Evolutionary conservation across 164 flowering plant species (phyloP).

Genomic region (Protea cynaroides): DNA sequence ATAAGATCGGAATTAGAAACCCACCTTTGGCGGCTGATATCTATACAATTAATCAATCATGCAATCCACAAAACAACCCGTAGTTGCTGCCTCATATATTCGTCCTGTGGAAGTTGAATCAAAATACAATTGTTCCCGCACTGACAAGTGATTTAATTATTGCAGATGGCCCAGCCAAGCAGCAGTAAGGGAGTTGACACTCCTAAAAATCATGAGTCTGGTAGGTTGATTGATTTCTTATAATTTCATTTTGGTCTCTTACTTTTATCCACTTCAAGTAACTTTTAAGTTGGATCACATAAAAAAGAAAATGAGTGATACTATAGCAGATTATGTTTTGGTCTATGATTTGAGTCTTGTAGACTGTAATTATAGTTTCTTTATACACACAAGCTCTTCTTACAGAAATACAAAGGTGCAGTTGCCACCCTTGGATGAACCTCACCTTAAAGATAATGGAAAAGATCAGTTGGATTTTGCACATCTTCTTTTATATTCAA

Average conservation of each 20-base stretch:
- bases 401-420: background rate
- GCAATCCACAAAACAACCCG: too few species aligned
- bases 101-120: background rate
- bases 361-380: background rate
- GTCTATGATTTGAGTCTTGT: background rate
- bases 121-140: background rate
- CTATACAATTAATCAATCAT: too few species aligned
- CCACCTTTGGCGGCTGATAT: too few species aligned
- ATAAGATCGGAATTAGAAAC: too few species aligned
- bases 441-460: background rate
- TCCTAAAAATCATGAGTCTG: slow-evolving; percentile 33
- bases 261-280: background rate
- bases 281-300: background rate
- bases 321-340: background rate
- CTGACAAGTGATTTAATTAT: background rate
- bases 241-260: background rate
- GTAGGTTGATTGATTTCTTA: slow-evolving; percentile 25
- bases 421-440: background rate
- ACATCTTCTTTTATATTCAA: background rate
- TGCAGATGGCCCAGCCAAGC: slow-evolving; percentile 27
- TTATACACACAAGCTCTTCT: background rate
- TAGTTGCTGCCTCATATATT: background rate
- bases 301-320: background rate
- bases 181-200: slow-evolving; percentile 34
- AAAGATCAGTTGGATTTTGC: background rate